These are phyloP conservation scores for Leishmania guyanensis DNA, from an alignment of 208 protist species.

Conservation along the genomic window DNA sequence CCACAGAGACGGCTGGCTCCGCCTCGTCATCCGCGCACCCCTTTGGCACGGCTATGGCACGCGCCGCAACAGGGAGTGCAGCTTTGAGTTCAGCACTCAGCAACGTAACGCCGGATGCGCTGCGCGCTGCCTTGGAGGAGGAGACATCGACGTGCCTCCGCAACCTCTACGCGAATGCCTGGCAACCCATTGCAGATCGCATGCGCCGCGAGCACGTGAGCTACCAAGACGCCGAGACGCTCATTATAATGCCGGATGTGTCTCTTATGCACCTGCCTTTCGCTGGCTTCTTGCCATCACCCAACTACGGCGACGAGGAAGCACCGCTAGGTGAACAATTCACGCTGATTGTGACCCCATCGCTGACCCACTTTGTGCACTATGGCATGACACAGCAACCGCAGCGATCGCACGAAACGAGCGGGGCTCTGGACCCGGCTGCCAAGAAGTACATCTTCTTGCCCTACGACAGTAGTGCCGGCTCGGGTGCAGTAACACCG, in stretches of 20 bases:
- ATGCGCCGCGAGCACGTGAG: slow-evolving; percentile 41
- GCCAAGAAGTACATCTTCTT: slow-evolving; percentile 32
- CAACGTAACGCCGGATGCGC: slow-evolving; percentile 8
- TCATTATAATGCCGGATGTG: slow-evolving; percentile 81
- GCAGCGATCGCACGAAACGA: background rate
- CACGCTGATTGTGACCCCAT: slow-evolving; percentile 73
- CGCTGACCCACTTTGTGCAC: slow-evolving; percentile 60
- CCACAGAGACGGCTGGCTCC: slow-evolving; percentile 2
- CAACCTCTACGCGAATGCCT: slow-evolving; percentile 82
- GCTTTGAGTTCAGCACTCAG: slow-evolving; percentile 7
- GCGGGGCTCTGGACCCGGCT: slow-evolving; percentile 28
- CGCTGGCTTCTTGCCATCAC: slow-evolving; percentile 54
- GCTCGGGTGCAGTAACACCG: background rate
- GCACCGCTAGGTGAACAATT: slow-evolving; percentile 59
- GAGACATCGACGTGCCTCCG: slow-evolving; percentile 42
- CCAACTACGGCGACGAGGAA: slow-evolving; percentile 37
- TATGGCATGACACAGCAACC: slow-evolving; percentile 34
- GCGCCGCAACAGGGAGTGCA: slow-evolving; percentile 5
- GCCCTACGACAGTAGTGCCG: slow-evolving; percentile 18
- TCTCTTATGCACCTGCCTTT: slow-evolving; percentile 82
- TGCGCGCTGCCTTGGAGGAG: slow-evolving; percentile 34
- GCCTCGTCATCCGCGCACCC: slow-evolving; percentile 14
- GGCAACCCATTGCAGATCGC: slow-evolving; percentile 56
- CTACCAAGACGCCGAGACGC: slow-evolving; percentile 52
- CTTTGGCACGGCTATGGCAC: slow-evolving; percentile 25